Conservation (phyloP, 805 yeast genomes). For the Ogataea degrootiae region DNA sequence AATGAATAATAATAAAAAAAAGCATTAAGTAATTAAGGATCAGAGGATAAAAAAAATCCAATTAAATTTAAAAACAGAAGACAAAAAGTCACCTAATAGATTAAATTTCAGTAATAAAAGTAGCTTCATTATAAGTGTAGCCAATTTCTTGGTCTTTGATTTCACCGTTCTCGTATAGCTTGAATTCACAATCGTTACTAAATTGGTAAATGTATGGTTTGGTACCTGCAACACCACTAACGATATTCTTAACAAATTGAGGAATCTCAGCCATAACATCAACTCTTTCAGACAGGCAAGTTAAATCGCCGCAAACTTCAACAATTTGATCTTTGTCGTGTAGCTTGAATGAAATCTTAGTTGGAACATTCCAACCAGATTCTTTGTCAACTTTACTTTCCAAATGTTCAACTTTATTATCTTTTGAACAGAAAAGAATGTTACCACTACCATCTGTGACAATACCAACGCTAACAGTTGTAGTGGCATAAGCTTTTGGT, state of each 20-base stretch:
- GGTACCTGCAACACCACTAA: slow-evolving; percentile 91
- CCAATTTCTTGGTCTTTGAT: slow-evolving; percentile 50
- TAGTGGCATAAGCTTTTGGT: slow-evolving; percentile 81
- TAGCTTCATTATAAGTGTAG: slow-evolving; percentile 70
- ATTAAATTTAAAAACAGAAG: not conserved
- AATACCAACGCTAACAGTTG: slow-evolving; percentile 77
- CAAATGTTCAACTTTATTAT: slow-evolving; percentile 60
- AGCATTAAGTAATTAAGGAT: not conserved
- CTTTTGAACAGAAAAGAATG: slow-evolving; percentile 52
- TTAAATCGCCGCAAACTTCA: slow-evolving; percentile 55
- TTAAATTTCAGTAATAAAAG: slow-evolving; percentile 53
- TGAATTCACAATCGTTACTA: slow-evolving; percentile 51
- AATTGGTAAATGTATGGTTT: slow-evolving; percentile 96
- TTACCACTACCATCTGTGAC: slow-evolving; percentile 62
- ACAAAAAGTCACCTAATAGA: not conserved
- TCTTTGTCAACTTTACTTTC: slow-evolving; percentile 59
- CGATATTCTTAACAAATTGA: slow-evolving; percentile 86
- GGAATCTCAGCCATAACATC: slow-evolving; percentile 99
- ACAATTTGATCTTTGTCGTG: slow-evolving; percentile 40
- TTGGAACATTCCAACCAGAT: slow-evolving; percentile 91
- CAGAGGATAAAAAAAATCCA: not conserved
- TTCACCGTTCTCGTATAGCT: slow-evolving; percentile 35
- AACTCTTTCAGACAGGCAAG: slow-evolving; percentile 73
- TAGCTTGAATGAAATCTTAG: slow-evolving; percentile 53
- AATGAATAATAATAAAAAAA: not conserved